Base-by-base conservation (phyloP, 148 eudicot species). In the Heliamphora exappendiculata region DNA sequence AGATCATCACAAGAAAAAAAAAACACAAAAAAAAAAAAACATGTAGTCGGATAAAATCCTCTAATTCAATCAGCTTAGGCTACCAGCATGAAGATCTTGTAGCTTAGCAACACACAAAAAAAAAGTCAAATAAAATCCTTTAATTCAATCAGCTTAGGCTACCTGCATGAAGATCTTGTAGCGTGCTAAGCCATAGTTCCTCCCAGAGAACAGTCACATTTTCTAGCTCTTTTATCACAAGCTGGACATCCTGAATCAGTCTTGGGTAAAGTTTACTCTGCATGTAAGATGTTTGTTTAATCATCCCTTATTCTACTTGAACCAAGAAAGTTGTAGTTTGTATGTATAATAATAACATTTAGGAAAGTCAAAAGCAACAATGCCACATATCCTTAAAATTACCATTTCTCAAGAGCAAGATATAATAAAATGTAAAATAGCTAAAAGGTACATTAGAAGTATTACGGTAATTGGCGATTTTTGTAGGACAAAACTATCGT, bases 191-290 rank as follows among this genome's bases (percentile, higher is more conserved):
- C 98, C 98, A 95, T 73, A 91, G 85, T 78, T 95, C 99, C 81
- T 95, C 99, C 99, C 99, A 93, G 44, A 95, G 97, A 84, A 95
- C 96, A 64, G 99, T 95, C 69, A 95, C 93, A 83, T 92, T 95
- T 83, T 88, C 97, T 74, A 95, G 85, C 84, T 92, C 99, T 81
- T 86, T 81, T 79, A 93, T 89, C 90, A 95, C 90, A 75, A 95
- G 96, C 87, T 90, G 92, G 76, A 88, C 96, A 84, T 93, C 99
- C 79, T 87, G 90, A 54, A 95, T 94, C 80, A 95, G 86, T 75
- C 80, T 88, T 67, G 99, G 97, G 82, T 95, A 89, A 78, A 88
- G 93, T 87, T 86, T 86, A 84, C 86, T 86, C 99, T 95, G 96
- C 86, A 84, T 72, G 75, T 64, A 45, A 51, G 31, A 63, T 65